Percentiles rank a stretch among this genome's conserved stretches.
Evolutionary conservation across 768 basidiomycete species (phyloP).

Genomic region (Russula virescens): DNA sequence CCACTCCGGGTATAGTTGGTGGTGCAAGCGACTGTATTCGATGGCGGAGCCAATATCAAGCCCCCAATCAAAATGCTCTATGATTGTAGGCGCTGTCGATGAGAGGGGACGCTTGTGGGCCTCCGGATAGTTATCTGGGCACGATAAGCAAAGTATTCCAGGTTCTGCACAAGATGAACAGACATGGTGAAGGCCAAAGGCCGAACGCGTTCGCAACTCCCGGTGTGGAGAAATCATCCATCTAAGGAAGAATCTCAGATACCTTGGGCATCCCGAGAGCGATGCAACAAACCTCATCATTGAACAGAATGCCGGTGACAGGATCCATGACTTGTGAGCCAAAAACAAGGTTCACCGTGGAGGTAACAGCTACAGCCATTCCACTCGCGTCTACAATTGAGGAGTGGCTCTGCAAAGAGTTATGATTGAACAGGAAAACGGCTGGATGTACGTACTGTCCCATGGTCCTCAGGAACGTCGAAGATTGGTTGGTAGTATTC

Average conservation of each 20-base stretch:
- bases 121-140: slow-evolving; percentile 79
- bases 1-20: slow-evolving; percentile 69
- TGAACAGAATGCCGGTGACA: slow-evolving; percentile 82
- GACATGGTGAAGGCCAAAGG: slow-evolving; percentile 71
- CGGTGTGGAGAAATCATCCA: slow-evolving; percentile 92
- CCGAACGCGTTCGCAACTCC: slow-evolving; percentile 82
- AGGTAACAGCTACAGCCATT: slow-evolving; percentile 82
- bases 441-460: slow-evolving; percentile 50
- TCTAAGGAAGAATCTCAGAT: slow-evolving; percentile 33
- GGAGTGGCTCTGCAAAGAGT: slow-evolving; percentile 62
- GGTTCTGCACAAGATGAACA: slow-evolving; percentile 1
- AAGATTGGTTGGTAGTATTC: slow-evolving; percentile 82
- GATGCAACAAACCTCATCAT: slow-evolving; percentile 61
- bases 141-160: slow-evolving; percentile 4
- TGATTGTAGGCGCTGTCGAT: slow-evolving; percentile 73
- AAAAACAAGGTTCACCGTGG: slow-evolving; percentile 86
- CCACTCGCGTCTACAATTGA: slow-evolving; percentile 78
- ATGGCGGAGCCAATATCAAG: slow-evolving; percentile 74
- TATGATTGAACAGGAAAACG: not conserved
- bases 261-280: not conserved
- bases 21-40: slow-evolving; percentile 79
- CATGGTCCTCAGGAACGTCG: slow-evolving; percentile 75
- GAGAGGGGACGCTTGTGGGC: slow-evolving; percentile 87
- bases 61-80: slow-evolving; percentile 80
- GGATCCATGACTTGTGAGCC: slow-evolving; percentile 85